phyloP scores from a whole-genome alignment of 2,329 filamentous ascomycete genomes.

The Penicillium sp. region DNA sequence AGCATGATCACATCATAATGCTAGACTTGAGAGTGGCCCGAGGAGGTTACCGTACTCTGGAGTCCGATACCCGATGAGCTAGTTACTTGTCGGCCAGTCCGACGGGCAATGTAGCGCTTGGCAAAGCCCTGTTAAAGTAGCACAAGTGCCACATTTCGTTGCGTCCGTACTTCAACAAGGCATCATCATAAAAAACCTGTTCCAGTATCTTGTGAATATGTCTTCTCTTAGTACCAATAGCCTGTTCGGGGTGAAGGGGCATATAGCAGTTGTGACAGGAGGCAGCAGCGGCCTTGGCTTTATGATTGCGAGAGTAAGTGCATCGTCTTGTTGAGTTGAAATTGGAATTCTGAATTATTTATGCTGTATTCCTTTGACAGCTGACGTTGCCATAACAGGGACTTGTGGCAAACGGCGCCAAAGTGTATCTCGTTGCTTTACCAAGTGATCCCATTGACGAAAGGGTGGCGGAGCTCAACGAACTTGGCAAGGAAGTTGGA shows the following conservation, averaged over 20 bases:
- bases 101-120: not conserved
- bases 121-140: not conserved
- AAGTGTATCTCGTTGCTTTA: constrained; percentile 47
- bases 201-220: constrained; percentile 6
- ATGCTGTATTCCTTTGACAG: not conserved
- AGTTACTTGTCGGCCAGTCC: not conserved
- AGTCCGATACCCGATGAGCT: not conserved
- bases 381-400: constrained; percentile 31
- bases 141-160: not conserved
- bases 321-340: not conserved
- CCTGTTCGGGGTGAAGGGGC: constrained; percentile 41
- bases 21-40: no score
- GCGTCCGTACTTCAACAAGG: no score
- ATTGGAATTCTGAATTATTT: not conserved
- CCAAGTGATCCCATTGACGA: constrained; percentile 44
- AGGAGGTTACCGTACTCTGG: not conserved
- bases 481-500: constrained; percentile 37
- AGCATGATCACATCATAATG: no score
- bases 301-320: constrained; percentile 48
- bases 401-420: constrained; percentile 49
- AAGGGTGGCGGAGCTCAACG: constrained; percentile 42
- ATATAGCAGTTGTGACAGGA: constrained; percentile 49
- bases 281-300: constrained; percentile 48
- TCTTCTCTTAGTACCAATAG: constrained; percentile 12
- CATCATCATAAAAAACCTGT: not conserved